Percentiles rank a stretch among this genome's conserved stretches.
These are phyloP conservation scores for Neonectria punicea DNA, from an alignment of 2,329 filamentous ascomycete species.

Conservation along the genomic window DNA sequence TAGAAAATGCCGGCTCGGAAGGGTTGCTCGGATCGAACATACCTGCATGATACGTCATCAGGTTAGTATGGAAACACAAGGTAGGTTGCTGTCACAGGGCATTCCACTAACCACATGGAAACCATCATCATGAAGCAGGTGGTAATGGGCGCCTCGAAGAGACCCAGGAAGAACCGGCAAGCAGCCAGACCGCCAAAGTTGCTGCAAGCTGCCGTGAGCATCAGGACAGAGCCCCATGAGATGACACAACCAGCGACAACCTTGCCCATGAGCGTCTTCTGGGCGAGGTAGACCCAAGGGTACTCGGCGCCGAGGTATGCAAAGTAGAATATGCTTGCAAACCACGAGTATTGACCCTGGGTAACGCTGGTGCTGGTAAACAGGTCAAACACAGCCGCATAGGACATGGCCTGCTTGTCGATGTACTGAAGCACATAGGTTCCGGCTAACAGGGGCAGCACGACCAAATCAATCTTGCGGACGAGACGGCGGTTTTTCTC, in stretches of 20 bases:
- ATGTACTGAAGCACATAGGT: slow-evolving; percentile 63
- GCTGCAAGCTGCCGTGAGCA: slow-evolving; percentile 53
- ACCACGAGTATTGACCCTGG: slow-evolving; percentile 59
- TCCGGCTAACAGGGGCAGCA: slow-evolving; percentile 60
- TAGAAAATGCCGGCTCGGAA: slow-evolving; percentile 53
- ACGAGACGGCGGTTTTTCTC: slow-evolving; percentile 28
- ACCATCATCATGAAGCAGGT: slow-evolving; percentile 63
- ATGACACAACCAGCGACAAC: slow-evolving; percentile 48
- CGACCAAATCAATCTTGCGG: slow-evolving; percentile 58
- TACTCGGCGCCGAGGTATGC: slow-evolving; percentile 57
- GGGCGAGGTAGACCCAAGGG: slow-evolving; percentile 48
- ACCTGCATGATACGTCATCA: slow-evolving; percentile 37
- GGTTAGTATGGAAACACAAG: not conserved
- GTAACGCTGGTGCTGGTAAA: slow-evolving; percentile 58
- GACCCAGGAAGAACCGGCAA: slow-evolving; percentile 57
- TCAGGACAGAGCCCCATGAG: slow-evolving; percentile 51
- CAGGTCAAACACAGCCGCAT: slow-evolving; percentile 65
- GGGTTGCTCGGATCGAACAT: slow-evolving; percentile 55
- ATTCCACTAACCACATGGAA: slow-evolving; percentile 52
- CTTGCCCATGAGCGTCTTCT: slow-evolving; percentile 50
- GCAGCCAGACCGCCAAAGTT: slow-evolving; percentile 56
- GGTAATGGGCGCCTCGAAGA: slow-evolving; percentile 59
- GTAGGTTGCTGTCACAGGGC: not conserved
- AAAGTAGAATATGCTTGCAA: slow-evolving; percentile 66
- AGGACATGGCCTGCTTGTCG: slow-evolving; percentile 63